Conservation (phyloP, 179 eudicot species). For the Patellifolia procumbens region DNA sequence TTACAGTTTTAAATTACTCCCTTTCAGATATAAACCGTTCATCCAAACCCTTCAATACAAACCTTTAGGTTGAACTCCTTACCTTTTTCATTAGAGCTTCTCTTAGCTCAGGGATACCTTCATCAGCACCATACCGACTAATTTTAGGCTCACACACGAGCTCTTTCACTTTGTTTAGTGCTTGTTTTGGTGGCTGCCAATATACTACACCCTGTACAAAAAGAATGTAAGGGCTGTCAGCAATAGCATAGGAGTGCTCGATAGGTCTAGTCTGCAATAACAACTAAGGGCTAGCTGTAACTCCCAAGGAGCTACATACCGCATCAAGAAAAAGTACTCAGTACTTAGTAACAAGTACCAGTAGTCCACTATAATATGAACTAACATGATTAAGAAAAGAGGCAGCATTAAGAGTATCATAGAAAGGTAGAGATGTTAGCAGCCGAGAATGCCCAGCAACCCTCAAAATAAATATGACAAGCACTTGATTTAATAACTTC, state of each 20-base stretch:
- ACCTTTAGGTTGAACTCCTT: not conserved
- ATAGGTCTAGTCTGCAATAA: not conserved
- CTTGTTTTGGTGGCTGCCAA: slow-evolving; percentile 92
- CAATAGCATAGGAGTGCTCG: not conserved
- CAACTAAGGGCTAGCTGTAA: not conserved
- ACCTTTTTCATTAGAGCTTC: slow-evolving; percentile 82
- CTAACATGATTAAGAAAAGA: too few relatives aligned
- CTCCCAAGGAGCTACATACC: not conserved
- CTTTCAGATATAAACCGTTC: not conserved
- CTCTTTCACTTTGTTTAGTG: slow-evolving; percentile 70
- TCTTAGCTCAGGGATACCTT: slow-evolving; percentile 91
- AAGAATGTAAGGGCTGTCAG: not conserved
- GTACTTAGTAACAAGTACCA: too few relatives aligned
- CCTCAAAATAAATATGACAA: not conserved
- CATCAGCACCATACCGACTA: slow-evolving; percentile 95
- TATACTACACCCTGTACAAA: slow-evolving; percentile 80
- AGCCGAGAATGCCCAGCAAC: not conserved
- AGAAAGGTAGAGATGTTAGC: too few relatives aligned
- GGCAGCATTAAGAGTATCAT: too few relatives aligned
- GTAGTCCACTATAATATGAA: too few relatives aligned
- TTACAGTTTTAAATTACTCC: not conserved
- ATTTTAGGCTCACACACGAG: slow-evolving; percentile 79
- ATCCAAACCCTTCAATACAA: slow-evolving; percentile 1
- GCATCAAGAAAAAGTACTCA: too few relatives aligned
- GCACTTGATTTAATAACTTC: not conserved